Percentiles rank a stretch among this genome's conserved stretches.
These are phyloP conservation scores for Trichophyton benhamiae DNA, from an alignment of 2,329 filamentous ascomycete genomes.

Conservation along the genomic window DNA sequence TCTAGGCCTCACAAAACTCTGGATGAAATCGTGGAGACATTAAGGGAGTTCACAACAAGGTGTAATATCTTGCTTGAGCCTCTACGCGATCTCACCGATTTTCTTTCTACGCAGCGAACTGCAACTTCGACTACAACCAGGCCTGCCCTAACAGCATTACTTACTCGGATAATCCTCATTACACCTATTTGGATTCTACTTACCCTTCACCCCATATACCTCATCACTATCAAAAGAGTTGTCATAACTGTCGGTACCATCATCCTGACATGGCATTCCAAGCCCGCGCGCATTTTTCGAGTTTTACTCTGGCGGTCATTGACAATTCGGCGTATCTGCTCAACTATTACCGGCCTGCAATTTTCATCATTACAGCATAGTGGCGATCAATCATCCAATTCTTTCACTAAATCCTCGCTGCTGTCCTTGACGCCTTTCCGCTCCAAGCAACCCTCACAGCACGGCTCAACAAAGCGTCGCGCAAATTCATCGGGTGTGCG, in stretches of 20 bases:
- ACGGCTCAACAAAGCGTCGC: constrained; percentile 30
- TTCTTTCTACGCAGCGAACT: constrained; percentile 78
- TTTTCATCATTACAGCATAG: constrained; percentile 6
- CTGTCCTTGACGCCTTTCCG: constrained; percentile 22
- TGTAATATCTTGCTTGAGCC: constrained; percentile 90
- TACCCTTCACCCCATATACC: constrained; percentile 66
- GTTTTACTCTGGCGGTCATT: constrained; percentile 83
- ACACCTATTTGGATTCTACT: constrained; percentile 79
- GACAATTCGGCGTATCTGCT: constrained; percentile 55
- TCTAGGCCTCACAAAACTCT: constrained; percentile 82
- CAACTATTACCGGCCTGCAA: constrained; percentile 63
- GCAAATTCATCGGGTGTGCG: constrained; percentile 62
- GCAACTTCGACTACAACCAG: constrained; percentile 83
- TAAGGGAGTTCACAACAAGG: constrained; percentile 78
- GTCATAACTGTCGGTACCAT: constrained; percentile 78
- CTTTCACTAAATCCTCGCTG: constrained; percentile 20
- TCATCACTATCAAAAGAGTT: constrained; percentile 78
- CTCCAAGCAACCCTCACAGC: constrained; percentile 33
- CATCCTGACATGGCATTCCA: constrained; percentile 81
- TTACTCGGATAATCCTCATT: constrained; percentile 76
- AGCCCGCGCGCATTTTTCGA: constrained; percentile 70
- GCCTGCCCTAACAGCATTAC: constrained; percentile 77
- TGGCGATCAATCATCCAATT: constrained; percentile 13
- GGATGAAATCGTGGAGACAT: constrained; percentile 90
- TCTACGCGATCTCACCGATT: constrained; percentile 77